Base-by-base conservation (phyloP, 805 yeast genomes). In the Wickerhamomyces bisporus region DNA sequence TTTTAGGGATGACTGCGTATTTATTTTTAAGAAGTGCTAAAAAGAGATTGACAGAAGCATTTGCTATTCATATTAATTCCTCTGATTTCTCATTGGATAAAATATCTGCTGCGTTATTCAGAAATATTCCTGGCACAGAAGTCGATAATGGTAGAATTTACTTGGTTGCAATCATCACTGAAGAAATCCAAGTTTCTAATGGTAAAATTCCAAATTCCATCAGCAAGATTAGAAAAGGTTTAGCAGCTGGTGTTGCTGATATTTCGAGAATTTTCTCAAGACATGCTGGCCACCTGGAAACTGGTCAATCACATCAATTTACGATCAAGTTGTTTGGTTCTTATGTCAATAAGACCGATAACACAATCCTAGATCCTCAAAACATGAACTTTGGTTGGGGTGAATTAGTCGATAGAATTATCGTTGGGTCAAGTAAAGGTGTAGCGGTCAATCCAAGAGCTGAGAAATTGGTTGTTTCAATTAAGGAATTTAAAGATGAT, bases 201-300 rank as follows among this genome's bases (percentile, higher is more conserved):
- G 38, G 48, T 25, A 44, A 43, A n/a, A 38, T 40, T 14, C 26
- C 38, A 12, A 44, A 43, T 23, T 34, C 36, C 2, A 39, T 75
- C 16, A 58, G 60, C 27, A 55, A 65, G 32, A 71, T 82, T 34
- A 78, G 85, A 53, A 79, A 81, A 53, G 95, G 95, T 40, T 75
- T 87, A 13, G 93, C 91, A 27, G 89, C 88, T 4, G 96, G 96
- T 58, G 93, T 83, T 13, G 75, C 86, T 27, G 95, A 87, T 61
- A 80, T 87, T 34, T 77, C 93, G 5, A 73, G 95, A 48, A 74
- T 86, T 18, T 84, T 87, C 53, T 74, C 86, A 7, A 69, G 74
- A 42, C 75, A 74, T 46, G 73, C 74, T 39, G 86, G 83, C 24
- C 68, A 79, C 23, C 62, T 77, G 36, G 65, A 71, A 10, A 60